Conservation (phyloP, 768 basidiomycete genomes). For the Suillus placidus region DNA sequence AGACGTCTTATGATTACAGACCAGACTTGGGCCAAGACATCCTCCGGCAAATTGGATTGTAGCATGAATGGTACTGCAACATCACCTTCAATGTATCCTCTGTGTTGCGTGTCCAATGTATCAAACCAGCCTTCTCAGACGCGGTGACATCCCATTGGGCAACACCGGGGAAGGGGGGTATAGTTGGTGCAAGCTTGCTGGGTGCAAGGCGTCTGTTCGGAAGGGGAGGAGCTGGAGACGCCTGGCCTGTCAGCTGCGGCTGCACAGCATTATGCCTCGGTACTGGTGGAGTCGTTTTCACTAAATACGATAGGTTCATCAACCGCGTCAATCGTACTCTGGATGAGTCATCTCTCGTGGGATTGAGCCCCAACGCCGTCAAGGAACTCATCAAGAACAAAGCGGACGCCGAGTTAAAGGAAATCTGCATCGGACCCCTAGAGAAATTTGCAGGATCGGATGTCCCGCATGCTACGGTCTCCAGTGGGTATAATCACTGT, state of each 20-base stretch:
- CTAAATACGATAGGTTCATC: not conserved
- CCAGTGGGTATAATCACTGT: not conserved
- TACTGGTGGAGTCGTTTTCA: constrained; percentile 29
- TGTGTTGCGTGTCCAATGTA: constrained; percentile 71
- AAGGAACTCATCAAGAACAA: not conserved
- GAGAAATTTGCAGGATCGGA: not conserved
- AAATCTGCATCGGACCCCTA: not conserved
- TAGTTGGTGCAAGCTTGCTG: constrained; percentile 21
- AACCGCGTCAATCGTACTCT: not conserved
- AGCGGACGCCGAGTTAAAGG: not conserved
- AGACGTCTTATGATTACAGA: constrained; percentile 39
- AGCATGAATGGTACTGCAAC: constrained; percentile 96
- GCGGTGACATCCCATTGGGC: constrained; percentile 82
- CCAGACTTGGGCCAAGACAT: constrained; percentile 90
- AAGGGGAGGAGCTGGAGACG: constrained; percentile 27
- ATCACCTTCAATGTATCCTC: constrained; percentile 88
- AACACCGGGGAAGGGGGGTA: constrained; percentile 34
- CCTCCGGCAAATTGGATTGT: constrained; percentile 81
- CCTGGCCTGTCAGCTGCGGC: constrained; percentile 49
- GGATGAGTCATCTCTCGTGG: not conserved
- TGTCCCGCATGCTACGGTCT: not conserved
- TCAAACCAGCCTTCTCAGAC: constrained; percentile 83
- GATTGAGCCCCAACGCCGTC: not conserved
- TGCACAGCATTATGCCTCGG: constrained; percentile 66
- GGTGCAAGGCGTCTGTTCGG: constrained; percentile 25